Evolutionary conservation across 305 asterid genomes (phyloP).

Genomic region (Rubia tinctorum): DNA sequence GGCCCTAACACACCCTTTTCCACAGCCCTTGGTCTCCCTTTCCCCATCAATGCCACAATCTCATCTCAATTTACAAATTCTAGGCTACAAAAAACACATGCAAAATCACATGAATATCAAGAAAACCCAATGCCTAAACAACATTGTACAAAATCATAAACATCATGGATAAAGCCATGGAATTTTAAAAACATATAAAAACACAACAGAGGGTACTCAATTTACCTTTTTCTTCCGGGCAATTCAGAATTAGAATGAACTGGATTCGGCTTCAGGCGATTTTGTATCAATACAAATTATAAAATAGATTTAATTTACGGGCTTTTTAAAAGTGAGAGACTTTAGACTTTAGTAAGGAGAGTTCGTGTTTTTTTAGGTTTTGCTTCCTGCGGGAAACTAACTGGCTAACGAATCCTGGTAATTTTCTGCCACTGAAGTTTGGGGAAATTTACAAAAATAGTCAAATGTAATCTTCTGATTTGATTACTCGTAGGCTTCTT

Average conservation of each 20-base stretch:
- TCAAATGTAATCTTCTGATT: not conserved
- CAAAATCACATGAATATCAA: conserved; percentile 9
- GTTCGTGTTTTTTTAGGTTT: conserved; percentile 42
- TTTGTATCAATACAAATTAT: not conserved
- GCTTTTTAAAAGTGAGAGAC: conserved; percentile 20
- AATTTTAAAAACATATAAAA: not conserved
- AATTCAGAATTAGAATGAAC: not conserved
- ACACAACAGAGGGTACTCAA: not conserved
- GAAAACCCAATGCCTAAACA: not conserved
- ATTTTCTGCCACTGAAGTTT: conserved; percentile 30
- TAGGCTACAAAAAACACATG: conserved; percentile 10
- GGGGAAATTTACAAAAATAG: conserved; percentile 31
- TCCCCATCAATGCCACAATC: conserved; percentile 49
- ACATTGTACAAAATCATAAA: conserved; percentile 1
- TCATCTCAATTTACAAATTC: conserved; percentile 14
- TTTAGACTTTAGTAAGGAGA: conserved; percentile 15
- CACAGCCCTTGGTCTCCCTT: conserved; percentile 76
- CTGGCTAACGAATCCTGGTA: conserved; percentile 11
- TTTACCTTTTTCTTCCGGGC: conserved; percentile 4
- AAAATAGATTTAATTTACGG: not conserved
- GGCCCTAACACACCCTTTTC: conserved; percentile 70
- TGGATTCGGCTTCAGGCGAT: conserved; percentile 2
- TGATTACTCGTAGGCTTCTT: not conserved
- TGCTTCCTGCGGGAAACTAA: conserved; percentile 15
- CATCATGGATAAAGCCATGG: not conserved